These are phyloP conservation scores for Leersia perrieri DNA, from an alignment of 176 grass and related monocot genomes.

Conservation along the genomic window DNA sequence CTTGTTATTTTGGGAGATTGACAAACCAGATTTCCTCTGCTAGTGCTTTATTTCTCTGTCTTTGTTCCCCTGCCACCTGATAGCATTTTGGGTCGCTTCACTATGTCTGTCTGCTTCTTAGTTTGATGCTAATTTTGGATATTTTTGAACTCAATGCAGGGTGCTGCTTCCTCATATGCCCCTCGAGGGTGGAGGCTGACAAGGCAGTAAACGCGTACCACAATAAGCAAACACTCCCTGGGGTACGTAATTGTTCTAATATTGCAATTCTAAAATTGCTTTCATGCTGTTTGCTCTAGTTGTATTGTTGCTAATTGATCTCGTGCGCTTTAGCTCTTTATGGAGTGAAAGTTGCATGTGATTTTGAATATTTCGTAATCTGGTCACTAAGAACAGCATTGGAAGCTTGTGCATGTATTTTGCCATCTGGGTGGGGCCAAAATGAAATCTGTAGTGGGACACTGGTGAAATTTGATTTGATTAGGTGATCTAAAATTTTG, in stretches of 20 bases:
- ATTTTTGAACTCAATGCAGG: constrained; percentile 39
- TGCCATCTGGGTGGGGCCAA: neutral
- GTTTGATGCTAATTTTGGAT: constrained; percentile 16
- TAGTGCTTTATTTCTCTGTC: neutral
- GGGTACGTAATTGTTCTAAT: constrained; percentile 59
- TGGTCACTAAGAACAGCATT: neutral
- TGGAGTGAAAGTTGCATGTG: neutral
- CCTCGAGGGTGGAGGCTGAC: constrained; percentile 83
- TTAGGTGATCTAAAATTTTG: constrained; percentile 1
- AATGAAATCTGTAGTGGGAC: constrained; percentile 10
- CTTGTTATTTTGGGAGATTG: neutral
- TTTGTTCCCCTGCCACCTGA: neutral
- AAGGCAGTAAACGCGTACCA: constrained; percentile 82
- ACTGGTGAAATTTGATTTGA: neutral
- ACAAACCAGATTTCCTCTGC: neutral
- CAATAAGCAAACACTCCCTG: constrained; percentile 90
- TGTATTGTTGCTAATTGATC: constrained; percentile 11
- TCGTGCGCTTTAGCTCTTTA: constrained; percentile 22
- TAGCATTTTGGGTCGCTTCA: neutral
- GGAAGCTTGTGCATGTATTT: constrained; percentile 21
- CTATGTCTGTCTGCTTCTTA: constrained; percentile 3
- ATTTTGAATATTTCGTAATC: constrained; percentile 9
- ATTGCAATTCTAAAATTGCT: neutral
- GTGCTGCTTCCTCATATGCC: constrained; percentile 92
- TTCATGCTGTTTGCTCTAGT: constrained; percentile 2